Evolutionary conservation across 352 stramenopile genomes (phyloP).

Genomic region (Stramenopiles sp.): DNA sequence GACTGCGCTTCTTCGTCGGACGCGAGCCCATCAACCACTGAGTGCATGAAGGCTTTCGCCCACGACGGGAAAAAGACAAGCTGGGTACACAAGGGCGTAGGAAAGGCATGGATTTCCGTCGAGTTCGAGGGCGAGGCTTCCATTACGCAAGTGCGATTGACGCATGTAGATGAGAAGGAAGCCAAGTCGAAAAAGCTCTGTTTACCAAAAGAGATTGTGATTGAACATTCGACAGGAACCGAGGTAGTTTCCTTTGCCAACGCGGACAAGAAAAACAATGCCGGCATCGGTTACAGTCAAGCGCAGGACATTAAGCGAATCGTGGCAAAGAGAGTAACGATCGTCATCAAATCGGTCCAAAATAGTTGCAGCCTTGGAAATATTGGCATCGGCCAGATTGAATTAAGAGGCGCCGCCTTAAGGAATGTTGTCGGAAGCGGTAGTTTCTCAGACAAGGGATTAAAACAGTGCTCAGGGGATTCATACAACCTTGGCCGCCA

Average conservation of each 20-base stretch:
- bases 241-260: not conserved
- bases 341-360: not conserved
- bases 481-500: not conserved
- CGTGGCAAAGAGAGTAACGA: not conserved
- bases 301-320: not conserved
- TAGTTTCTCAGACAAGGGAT: not conserved
- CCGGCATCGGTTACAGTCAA: not conserved
- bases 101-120: not conserved
- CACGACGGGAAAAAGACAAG: constrained; percentile 6
- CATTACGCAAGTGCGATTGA: not conserved
- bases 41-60: constrained; percentile 4
- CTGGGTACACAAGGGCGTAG: not conserved
- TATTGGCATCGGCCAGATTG: not conserved
- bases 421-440: not conserved
- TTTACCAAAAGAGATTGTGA: not conserved
- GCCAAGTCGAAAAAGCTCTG: not conserved
- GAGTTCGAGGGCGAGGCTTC: not conserved
- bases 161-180: too few species aligned
- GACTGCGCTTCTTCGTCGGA: too few species aligned
- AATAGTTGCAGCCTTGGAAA: not conserved
- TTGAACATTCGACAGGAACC: not conserved
- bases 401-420: not conserved
- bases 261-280: not conserved
- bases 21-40: too few species aligned
- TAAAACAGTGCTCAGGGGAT: not conserved